A percentile compares a stretch with the other conserved stretches of the same genome.
phyloP scores from a whole-genome alignment of 208 protist genomes.

The Acanthamoeba triangularis region DNA sequence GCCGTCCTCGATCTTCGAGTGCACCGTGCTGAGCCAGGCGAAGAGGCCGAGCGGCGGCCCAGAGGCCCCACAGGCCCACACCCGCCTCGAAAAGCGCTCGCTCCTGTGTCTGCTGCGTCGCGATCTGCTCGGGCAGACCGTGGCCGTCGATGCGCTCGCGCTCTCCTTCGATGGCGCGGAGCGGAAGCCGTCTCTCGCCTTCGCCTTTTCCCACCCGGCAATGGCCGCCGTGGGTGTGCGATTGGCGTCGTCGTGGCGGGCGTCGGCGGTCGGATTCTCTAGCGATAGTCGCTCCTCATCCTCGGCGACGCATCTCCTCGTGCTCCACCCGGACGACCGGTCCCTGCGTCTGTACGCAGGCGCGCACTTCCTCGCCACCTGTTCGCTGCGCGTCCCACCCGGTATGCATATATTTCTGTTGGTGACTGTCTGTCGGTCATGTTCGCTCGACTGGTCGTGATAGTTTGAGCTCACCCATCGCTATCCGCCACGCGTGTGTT shows the following conservation, averaged over 20 bases:
- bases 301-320: neutral
- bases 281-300: neutral
- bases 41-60: neutral
- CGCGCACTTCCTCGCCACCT: neutral
- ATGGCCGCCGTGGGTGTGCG: neutral
- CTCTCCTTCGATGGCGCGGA: neutral
- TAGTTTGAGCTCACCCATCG: neutral
- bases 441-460: neutral
- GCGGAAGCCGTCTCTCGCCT: neutral
- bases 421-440: neutral
- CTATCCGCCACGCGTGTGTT: neutral
- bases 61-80: neutral
- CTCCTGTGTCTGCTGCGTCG: neutral
- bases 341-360: constrained; percentile 19
- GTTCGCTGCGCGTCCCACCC: neutral
- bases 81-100: neutral
- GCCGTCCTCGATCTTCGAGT: neutral
- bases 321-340: neutral
- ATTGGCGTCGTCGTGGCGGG: neutral
- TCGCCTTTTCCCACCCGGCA: constrained; percentile 7
- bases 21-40: neutral
- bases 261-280: neutral
- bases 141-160: neutral
- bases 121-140: neutral
- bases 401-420: neutral